A percentile compares a stretch with the other conserved stretches of the same genome.
These are phyloP conservation scores for Cercophora sp. DNA, from an alignment of 495 filamentous ascomycete genomes.

Conservation along the genomic window DNA sequence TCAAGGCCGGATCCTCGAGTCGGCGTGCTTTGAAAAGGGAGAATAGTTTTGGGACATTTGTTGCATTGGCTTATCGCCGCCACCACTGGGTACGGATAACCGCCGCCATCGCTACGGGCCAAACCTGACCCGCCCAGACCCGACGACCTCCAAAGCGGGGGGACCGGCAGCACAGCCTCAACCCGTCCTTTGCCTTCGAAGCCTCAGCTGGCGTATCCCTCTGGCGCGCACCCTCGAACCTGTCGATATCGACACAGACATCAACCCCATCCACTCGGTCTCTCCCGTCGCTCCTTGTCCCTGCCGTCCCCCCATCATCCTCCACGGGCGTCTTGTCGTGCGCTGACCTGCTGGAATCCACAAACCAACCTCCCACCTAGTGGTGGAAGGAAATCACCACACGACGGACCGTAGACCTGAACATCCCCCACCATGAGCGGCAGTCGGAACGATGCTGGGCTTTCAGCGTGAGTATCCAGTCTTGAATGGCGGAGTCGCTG, in stretches of 20 bases:
- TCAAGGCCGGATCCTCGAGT: slow-evolving; percentile 7
- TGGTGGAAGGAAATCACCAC: slow-evolving; percentile 15
- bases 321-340: too few species aligned
- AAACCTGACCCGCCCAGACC: slow-evolving; percentile 8
- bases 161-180: slow-evolving; percentile 31
- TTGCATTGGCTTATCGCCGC: not conserved
- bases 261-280: not conserved
- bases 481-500: too few species aligned
- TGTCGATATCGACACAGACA: not conserved
- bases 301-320: not conserved
- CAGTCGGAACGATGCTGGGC: slow-evolving; percentile 29
- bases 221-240: too few species aligned
- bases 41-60: slow-evolving; percentile 1
- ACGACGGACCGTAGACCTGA: slow-evolving; percentile 12
- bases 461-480: slow-evolving; percentile 29
- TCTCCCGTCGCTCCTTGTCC: not conserved
- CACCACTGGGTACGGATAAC: not conserved
- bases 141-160: slow-evolving; percentile 20
- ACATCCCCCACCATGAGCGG: slow-evolving; percentile 26
- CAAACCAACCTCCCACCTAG: slow-evolving; percentile 13
- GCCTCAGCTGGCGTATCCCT: not conserved
- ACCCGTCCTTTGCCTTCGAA: slow-evolving; percentile 16
- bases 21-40: not conserved
- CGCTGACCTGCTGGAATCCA: too few species aligned
- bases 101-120: slow-evolving; percentile 4